phyloP scores from a whole-genome alignment of 495 filamentous ascomycete genomes.

The Aspergillus wentii region DNA sequence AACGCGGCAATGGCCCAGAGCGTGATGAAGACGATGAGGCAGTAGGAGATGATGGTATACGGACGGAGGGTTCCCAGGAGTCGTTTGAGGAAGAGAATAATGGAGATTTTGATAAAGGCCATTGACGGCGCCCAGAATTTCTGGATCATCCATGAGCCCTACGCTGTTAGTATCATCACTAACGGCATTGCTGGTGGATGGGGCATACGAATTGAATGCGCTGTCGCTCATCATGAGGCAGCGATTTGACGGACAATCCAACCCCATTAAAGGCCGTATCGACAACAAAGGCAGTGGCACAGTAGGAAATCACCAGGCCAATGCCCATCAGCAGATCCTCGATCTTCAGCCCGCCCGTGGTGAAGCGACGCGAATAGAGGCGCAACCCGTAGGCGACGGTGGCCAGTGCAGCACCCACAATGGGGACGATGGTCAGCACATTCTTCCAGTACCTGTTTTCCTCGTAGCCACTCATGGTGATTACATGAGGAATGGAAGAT shows the following conservation, averaged over 20 bases:
- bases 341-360: slow-evolving; percentile 3
- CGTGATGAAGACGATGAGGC: slow-evolving; percentile 11
- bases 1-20: slow-evolving; percentile 16
- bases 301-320: slow-evolving; percentile 10
- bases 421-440: slow-evolving; percentile 14
- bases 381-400: slow-evolving; percentile 7
- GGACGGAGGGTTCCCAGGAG: slow-evolving; percentile 14
- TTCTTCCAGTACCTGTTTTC: slow-evolving; percentile 16
- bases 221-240: slow-evolving; percentile 7
- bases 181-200: background rate
- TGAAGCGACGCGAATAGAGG: slow-evolving; percentile 6
- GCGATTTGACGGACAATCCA: background rate
- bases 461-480: no score
- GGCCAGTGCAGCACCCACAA: slow-evolving; percentile 12
- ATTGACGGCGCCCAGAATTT: slow-evolving; percentile 21
- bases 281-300: slow-evolving; percentile 12
- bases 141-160: slow-evolving; percentile 20
- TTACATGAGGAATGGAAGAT: no score
- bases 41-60: slow-evolving; percentile 3
- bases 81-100: slow-evolving; percentile 24
- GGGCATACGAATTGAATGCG: slow-evolving; percentile 10
- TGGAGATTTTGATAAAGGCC: slow-evolving; percentile 29
- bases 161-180: background rate
- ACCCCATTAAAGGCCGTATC: slow-evolving; percentile 17
- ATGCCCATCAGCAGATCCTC: slow-evolving; percentile 15